Conservation (phyloP, 176 grass and related monocot genomes). For the Eragrostis curvula region DNA sequence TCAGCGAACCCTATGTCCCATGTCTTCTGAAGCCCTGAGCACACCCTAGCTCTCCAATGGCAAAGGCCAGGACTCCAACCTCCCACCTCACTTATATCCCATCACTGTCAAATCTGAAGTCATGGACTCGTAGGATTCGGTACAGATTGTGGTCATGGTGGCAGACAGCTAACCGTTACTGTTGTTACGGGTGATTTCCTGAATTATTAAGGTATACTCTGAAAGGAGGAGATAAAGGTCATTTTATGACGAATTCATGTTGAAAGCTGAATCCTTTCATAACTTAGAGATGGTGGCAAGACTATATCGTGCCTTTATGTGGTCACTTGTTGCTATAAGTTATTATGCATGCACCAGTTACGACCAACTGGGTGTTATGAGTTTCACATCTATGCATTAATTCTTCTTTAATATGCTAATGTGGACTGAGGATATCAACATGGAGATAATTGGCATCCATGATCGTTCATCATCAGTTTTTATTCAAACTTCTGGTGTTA, state of each 20-base stretch:
- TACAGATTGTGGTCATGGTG: background rate
- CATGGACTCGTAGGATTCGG: background rate
- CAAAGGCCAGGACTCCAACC: background rate
- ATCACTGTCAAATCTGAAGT: background rate
- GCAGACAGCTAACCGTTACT: background rate
- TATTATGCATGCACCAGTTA: background rate
- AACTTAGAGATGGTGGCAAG: background rate
- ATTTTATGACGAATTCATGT: background rate
- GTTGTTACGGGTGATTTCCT: background rate
- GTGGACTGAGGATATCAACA: background rate
- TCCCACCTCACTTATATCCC: background rate
- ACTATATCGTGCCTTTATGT: background rate
- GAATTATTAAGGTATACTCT: background rate
- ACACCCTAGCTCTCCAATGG: background rate
- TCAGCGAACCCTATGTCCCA: background rate
- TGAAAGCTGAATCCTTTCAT: background rate
- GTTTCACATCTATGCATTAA: background rate
- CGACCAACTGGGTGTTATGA: constrained; percentile 4
- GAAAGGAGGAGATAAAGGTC: background rate
- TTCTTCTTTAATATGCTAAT: background rate
- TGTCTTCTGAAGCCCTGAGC: background rate
- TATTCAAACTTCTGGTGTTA: background rate
- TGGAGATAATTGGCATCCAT: background rate
- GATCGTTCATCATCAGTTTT: background rate
- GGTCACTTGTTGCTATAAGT: background rate